These are phyloP conservation scores for Lachnellula hyalina DNA, from an alignment of 2,329 filamentous ascomycete species.

Conservation along the genomic window DNA sequence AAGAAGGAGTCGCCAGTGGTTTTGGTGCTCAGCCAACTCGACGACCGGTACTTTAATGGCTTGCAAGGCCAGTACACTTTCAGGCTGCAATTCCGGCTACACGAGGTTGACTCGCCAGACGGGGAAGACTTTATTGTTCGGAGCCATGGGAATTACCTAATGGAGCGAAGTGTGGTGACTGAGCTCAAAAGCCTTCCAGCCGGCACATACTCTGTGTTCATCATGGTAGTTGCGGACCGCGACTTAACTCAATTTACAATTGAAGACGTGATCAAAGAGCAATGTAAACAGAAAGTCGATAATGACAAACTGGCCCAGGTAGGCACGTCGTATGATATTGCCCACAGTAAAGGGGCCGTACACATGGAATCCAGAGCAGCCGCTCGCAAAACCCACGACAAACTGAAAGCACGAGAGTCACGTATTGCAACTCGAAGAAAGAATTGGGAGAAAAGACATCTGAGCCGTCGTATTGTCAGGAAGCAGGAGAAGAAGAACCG, in stretches of 20 bases:
- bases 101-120: slow-evolving; percentile 43
- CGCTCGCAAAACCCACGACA: slow-evolving; percentile 29
- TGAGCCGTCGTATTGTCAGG: slow-evolving; percentile 33
- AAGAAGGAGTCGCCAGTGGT: slow-evolving; percentile 53
- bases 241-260: slow-evolving; percentile 40
- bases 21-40: slow-evolving; percentile 56
- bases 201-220: slow-evolving; percentile 52
- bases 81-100: slow-evolving; percentile 43
- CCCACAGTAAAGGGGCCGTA: slow-evolving; percentile 51
- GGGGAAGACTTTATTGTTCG: slow-evolving; percentile 56
- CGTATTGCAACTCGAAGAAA: slow-evolving; percentile 42
- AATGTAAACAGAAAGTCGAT: slow-evolving; percentile 42
- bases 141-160: slow-evolving; percentile 53
- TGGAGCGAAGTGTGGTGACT: slow-evolving; percentile 53
- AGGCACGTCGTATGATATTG: slow-evolving; percentile 54
- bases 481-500: slow-evolving; percentile 38
- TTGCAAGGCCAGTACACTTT: slow-evolving; percentile 53
- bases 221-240: slow-evolving; percentile 49
- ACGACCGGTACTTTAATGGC: slow-evolving; percentile 57
- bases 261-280: slow-evolving; percentile 51
- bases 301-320: slow-evolving; percentile 56
- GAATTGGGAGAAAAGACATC: slow-evolving; percentile 46
- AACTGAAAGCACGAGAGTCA: slow-evolving; percentile 28
- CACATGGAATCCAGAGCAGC: slow-evolving; percentile 47
- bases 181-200: slow-evolving; percentile 51